These are phyloP conservation scores for Russula foetens DNA, from an alignment of 768 basidiomycete genomes.

Conservation along the genomic window DNA sequence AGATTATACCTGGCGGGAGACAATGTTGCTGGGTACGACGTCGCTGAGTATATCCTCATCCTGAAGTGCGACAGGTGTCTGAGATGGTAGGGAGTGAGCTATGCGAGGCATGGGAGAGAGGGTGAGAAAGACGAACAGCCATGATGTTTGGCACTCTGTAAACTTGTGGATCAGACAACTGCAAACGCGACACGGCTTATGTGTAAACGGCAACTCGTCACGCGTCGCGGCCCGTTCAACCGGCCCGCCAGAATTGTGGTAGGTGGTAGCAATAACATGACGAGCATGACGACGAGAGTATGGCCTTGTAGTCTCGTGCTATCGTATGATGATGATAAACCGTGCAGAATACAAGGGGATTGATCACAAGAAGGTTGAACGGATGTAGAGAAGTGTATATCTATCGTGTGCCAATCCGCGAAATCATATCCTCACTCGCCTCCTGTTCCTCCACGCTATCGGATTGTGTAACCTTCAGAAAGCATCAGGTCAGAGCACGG, in stretches of 20 bases:
- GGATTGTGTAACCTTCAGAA: slow-evolving; percentile 73
- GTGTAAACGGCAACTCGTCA: not conserved
- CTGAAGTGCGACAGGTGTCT: slow-evolving; percentile 24
- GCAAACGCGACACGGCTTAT: not conserved
- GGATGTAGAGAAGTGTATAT: not conserved
- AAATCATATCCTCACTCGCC: slow-evolving; percentile 73
- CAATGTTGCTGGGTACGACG: slow-evolving; percentile 84
- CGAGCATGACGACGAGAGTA: too few species aligned
- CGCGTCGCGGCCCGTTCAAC: slow-evolving; percentile 10
- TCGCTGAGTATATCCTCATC: slow-evolving; percentile 86
- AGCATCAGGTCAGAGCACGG: not conserved
- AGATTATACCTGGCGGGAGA: slow-evolving; percentile 68
- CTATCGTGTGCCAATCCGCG: slow-evolving; percentile 57
- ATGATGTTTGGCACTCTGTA: slow-evolving; percentile 10
- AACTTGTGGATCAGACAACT: not conserved
- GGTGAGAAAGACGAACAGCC: slow-evolving; percentile 18
- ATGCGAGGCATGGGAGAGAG: not conserved
- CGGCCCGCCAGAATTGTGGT: not conserved
- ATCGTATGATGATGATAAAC: too few species aligned
- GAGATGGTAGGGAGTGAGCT: not conserved
- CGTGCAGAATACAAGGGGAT: too few species aligned
- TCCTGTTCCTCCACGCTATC: slow-evolving; percentile 82
- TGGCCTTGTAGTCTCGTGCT: too few species aligned
- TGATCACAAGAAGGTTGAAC: too few species aligned
- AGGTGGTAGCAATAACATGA: too few species aligned